Conservation (phyloP, 1,284 basidiomycete species). For the Sphagnurus paluster region DNA sequence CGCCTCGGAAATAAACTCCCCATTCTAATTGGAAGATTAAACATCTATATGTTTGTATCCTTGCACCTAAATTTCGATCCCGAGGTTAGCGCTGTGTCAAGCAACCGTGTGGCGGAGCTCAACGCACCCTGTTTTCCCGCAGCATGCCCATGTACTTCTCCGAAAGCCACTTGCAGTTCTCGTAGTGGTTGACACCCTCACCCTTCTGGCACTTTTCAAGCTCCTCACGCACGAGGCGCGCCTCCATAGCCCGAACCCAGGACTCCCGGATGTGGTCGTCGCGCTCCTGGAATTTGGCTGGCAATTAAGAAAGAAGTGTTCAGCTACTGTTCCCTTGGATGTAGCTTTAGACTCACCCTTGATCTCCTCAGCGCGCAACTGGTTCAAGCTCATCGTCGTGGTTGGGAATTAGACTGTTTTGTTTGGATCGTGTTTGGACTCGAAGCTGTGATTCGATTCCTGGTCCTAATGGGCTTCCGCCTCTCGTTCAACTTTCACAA, state of each 20-base stretch:
- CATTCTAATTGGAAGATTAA: constrained; percentile 14
- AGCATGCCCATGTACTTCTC: constrained; percentile 87
- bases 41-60: constrained; percentile 44
- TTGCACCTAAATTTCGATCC: constrained; percentile 31
- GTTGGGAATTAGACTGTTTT: constrained; percentile 9
- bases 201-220: constrained; percentile 89
- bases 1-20: not conserved
- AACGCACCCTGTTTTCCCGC: constrained; percentile 81
- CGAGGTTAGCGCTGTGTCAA: not conserved
- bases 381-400: constrained; percentile 37
- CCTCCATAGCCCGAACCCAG: constrained; percentile 96
- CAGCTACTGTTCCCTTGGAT: too few relatives aligned
- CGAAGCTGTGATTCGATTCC: too few relatives aligned
- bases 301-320: not conserved
- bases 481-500: too few relatives aligned
- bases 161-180: constrained; percentile 86
- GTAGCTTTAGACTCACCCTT: constrained; percentile 37
- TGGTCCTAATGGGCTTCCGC: too few relatives aligned
- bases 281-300: constrained; percentile 66
- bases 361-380: constrained; percentile 46
- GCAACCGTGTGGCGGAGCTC: not conserved
- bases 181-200: constrained; percentile 91
- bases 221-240: constrained; percentile 86
- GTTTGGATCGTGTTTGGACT: too few relatives aligned
- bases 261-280: constrained; percentile 86